phyloP scores from a whole-genome alignment of 306 rosid species.

The Glycine latifolia region DNA sequence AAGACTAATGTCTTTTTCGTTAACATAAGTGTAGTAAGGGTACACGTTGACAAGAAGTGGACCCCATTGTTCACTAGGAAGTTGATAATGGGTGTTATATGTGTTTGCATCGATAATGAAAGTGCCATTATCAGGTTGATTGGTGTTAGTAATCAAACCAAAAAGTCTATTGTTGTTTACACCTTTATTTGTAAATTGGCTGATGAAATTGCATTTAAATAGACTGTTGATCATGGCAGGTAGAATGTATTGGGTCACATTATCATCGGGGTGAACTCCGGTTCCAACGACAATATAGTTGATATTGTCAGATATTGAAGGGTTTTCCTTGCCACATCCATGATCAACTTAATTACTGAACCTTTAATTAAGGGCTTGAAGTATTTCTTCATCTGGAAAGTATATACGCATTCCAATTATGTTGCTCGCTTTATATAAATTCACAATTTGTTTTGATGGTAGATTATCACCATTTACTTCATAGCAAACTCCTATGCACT shows the following conservation, averaged over 20 bases:
- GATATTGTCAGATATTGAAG: constrained; percentile 50
- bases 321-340: constrained; percentile 42
- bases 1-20: not conserved
- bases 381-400: constrained; percentile 48
- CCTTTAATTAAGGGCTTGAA: constrained; percentile 58
- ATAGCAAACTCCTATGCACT: constrained; percentile 63
- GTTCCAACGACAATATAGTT: constrained; percentile 63
- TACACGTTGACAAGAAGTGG: constrained; percentile 78
- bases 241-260: constrained; percentile 36
- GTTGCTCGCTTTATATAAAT: constrained; percentile 46
- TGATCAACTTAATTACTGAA: constrained; percentile 58
- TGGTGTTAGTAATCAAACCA: constrained; percentile 33
- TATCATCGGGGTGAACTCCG: constrained; percentile 44
- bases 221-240: constrained; percentile 53
- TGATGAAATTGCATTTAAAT: constrained; percentile 37
- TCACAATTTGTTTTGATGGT: constrained; percentile 48
- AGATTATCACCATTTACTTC: constrained; percentile 50
- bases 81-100: constrained; percentile 53
- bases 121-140: constrained; percentile 55
- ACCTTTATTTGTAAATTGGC: constrained; percentile 68
- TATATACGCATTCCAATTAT: constrained; percentile 57
- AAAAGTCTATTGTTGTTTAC: constrained; percentile 55
- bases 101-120: constrained; percentile 39
- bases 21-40: constrained; percentile 53
- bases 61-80: constrained; percentile 54